Conservation (phyloP, 768 basidiomycete genomes). For the Coprinopsis strossmayeri region DNA sequence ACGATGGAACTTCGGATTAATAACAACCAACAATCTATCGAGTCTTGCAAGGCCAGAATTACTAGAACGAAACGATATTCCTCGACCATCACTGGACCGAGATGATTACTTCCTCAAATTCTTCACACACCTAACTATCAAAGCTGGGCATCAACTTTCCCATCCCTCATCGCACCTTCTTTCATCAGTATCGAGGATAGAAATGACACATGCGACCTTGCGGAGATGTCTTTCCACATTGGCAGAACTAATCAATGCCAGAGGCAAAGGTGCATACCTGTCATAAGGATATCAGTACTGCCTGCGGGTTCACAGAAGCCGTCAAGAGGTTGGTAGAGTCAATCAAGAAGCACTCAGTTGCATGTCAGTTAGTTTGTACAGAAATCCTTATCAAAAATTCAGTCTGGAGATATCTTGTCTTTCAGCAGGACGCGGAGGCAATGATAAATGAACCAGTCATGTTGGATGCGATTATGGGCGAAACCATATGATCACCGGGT, state of each 20-base stretch:
- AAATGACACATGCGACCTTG: neutral
- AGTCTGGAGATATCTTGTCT: slow-evolving; percentile 1
- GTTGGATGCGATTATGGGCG: too few species aligned
- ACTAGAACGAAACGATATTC: too few species aligned
- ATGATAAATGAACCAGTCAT: neutral
- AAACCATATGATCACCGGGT: slow-evolving; percentile 10
- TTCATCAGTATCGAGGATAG: neutral
- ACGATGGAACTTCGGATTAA: neutral
- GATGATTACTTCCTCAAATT: too few species aligned
- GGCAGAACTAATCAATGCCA: slow-evolving; percentile 8
- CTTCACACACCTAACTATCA: too few species aligned
- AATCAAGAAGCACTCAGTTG: neutral
- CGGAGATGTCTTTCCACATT: neutral
- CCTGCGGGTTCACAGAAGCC: too few species aligned
- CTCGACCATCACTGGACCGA: too few species aligned
- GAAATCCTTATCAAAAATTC: slow-evolving; percentile 11
- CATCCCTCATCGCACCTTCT: neutral
- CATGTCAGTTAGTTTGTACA: neutral
- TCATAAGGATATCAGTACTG: too few species aligned
- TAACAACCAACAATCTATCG: too few species aligned
- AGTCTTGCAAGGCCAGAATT: too few species aligned
- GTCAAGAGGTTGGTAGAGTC: too few species aligned
- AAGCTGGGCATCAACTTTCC: neutral
- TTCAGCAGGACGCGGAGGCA: neutral
- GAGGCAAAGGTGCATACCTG: neutral